Evolutionary conservation across 2,329 filamentous ascomycete species (phyloP).

Genomic region (Penicillium sp.): DNA sequence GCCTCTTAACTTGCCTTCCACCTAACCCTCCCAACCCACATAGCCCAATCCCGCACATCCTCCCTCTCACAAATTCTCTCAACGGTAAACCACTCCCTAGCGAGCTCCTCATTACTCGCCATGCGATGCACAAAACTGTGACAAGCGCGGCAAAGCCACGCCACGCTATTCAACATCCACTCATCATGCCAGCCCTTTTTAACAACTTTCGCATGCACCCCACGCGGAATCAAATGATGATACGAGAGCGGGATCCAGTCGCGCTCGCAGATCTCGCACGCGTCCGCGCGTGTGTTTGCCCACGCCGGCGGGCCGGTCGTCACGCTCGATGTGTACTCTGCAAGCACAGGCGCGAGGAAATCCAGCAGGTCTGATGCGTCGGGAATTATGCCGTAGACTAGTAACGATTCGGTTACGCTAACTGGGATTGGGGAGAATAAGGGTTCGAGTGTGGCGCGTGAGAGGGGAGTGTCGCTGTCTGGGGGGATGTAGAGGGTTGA

Average conservation of each 20-base stretch:
- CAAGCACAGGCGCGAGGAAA: constrained; percentile 65
- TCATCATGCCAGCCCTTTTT: constrained; percentile 77
- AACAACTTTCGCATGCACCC: constrained; percentile 71
- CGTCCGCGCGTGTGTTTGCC: constrained; percentile 54
- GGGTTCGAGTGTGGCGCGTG: constrained; percentile 50
- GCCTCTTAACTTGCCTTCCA: constrained; percentile 65
- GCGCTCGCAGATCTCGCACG: constrained; percentile 75
- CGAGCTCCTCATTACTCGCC: constrained; percentile 74
- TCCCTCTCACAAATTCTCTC: constrained; percentile 68
- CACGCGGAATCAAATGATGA: constrained; percentile 80
- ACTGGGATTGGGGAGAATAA: constrained; percentile 59
- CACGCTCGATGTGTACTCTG: constrained; percentile 59
- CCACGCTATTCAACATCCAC: constrained; percentile 74
- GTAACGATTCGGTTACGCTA: constrained; percentile 64
- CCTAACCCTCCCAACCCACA: constrained; percentile 70
- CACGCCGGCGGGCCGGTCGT: constrained; percentile 66
- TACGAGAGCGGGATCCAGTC: constrained; percentile 76
- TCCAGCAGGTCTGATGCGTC: constrained; percentile 46
- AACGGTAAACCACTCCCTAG: constrained; percentile 69
- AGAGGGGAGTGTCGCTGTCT: constrained; percentile 51
- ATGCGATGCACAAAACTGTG: constrained; percentile 79
- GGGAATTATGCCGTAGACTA: constrained; percentile 64
- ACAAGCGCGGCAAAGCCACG: constrained; percentile 82
- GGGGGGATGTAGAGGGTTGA: constrained; percentile 53
- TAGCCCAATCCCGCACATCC: constrained; percentile 69